Evolutionary conservation across 1,139 yeast species (phyloP).

Genomic region (Magnusiomyces clavatus): DNA sequence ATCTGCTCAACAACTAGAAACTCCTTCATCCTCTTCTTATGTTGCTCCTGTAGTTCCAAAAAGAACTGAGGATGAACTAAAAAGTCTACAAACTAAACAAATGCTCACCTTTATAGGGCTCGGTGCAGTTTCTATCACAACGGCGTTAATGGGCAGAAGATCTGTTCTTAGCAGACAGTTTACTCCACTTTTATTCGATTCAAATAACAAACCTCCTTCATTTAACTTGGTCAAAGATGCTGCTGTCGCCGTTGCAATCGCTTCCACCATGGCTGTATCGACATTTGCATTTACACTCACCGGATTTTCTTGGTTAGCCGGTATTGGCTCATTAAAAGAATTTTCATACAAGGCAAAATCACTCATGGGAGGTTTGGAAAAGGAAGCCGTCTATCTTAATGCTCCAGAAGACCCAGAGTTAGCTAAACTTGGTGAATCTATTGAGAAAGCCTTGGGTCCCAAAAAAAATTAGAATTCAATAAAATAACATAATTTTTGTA

Average conservation of each 20-base stretch:
- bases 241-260: constrained; percentile 75
- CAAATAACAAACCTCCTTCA: constrained; percentile 80
- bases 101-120: constrained; percentile 67
- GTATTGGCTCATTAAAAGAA: constrained; percentile 60
- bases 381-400: constrained; percentile 41
- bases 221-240: constrained; percentile 80
- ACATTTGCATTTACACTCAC: constrained; percentile 65
- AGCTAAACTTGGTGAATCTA: constrained; percentile 43
- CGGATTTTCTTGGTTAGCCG: constrained; percentile 75
- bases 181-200: constrained; percentile 72
- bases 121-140: constrained; percentile 61
- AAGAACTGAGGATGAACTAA: constrained; percentile 6
- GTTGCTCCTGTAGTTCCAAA: constrained; percentile 8
- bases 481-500: too few species aligned
- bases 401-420: constrained; percentile 67
- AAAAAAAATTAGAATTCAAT: not conserved
- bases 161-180: constrained; percentile 69
- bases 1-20: constrained; percentile 5
- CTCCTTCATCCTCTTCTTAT: constrained; percentile 2
- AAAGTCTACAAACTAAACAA: constrained; percentile 37
- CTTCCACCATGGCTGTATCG: constrained; percentile 66
- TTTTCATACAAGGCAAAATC: constrained; percentile 64
- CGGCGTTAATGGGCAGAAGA: constrained; percentile 67
- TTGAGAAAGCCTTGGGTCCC: constrained; percentile 20
- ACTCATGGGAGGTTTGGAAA: constrained; percentile 60